A percentile compares a stretch with the other conserved stretches of the same genome.
Evolutionary conservation across 208 protist species (phyloP).

Genomic region (Spongospora subterranea): DNA sequence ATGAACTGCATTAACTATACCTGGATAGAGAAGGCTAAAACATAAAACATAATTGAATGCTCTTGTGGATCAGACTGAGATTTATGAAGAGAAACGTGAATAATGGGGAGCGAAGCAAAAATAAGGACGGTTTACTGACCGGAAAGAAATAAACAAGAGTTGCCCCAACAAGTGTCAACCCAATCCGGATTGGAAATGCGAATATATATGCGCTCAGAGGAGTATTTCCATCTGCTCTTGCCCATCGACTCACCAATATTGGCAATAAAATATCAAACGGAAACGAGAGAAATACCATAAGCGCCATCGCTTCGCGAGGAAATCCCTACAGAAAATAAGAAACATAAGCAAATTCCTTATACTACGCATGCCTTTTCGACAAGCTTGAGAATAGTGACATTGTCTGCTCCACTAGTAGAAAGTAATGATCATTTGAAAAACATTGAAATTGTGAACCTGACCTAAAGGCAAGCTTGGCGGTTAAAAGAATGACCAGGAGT

Average conservation of each 20-base stretch:
- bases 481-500: slow-evolving; percentile 25
- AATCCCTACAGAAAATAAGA: slow-evolving; percentile 4
- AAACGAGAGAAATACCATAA: slow-evolving; percentile 49
- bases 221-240: slow-evolving; percentile 19
- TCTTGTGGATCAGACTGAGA: neutral
- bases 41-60: neutral
- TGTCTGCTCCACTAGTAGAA: slow-evolving; percentile 5
- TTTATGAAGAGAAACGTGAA: neutral
- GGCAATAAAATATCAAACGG: slow-evolving; percentile 14
- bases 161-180: neutral
- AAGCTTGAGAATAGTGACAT: slow-evolving; percentile 47
- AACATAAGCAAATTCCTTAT: neutral
- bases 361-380: slow-evolving; percentile 41
- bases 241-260: neutral
- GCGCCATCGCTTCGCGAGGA: slow-evolving; percentile 35
- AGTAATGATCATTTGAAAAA: neutral
- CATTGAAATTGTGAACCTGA: neutral
- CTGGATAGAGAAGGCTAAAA: slow-evolving; percentile 1
- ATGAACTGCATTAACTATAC: neutral
- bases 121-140: neutral
- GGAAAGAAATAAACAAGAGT: slow-evolving; percentile 35
- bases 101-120: neutral
- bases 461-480: slow-evolving; percentile 48
- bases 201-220: slow-evolving; percentile 17
- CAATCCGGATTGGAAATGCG: slow-evolving; percentile 8